Evolutionary conservation across 2,329 filamentous ascomycete genomes (phyloP).

Genomic region (Botrytis fabae): DNA sequence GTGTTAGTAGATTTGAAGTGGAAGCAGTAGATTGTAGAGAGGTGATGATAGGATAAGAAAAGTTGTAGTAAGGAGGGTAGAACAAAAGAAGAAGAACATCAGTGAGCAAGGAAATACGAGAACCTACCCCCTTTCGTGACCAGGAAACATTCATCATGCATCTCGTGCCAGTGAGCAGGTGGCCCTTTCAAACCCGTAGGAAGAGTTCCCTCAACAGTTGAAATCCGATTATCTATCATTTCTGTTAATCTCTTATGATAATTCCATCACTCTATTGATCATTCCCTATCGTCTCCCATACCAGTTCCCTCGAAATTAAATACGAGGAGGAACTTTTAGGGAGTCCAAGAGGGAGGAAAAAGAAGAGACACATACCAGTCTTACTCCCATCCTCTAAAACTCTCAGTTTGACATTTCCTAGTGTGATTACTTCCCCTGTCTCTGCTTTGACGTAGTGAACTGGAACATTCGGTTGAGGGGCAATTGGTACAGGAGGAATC

Average conservation of each 20-base stretch:
- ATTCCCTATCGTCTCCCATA: neutral
- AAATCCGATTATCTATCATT: constrained; percentile 8
- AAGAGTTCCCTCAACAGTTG: constrained; percentile 6
- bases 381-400: constrained; percentile 10
- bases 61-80: neutral
- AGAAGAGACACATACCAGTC: neutral
- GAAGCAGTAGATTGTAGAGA: neutral
- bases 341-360: neutral
- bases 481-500: neutral
- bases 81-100: neutral
- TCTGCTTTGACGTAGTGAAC: constrained; percentile 2
- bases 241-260: neutral
- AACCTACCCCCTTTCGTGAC: constrained; percentile 4
- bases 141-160: constrained; percentile 19
- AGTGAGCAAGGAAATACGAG: neutral
- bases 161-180: constrained; percentile 20
- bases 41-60: neutral
- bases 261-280: neutral
- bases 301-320: rapidly evolving
- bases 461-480: constrained; percentile 3
- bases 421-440: neutral
- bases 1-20: neutral
- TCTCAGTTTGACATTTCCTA: constrained; percentile 3
- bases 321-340: rapidly evolving
- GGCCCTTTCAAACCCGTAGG: constrained; percentile 1